Evolutionary conservation across 2,329 filamentous ascomycete genomes (phyloP).

Genomic region (Diplodia intermedia): DNA sequence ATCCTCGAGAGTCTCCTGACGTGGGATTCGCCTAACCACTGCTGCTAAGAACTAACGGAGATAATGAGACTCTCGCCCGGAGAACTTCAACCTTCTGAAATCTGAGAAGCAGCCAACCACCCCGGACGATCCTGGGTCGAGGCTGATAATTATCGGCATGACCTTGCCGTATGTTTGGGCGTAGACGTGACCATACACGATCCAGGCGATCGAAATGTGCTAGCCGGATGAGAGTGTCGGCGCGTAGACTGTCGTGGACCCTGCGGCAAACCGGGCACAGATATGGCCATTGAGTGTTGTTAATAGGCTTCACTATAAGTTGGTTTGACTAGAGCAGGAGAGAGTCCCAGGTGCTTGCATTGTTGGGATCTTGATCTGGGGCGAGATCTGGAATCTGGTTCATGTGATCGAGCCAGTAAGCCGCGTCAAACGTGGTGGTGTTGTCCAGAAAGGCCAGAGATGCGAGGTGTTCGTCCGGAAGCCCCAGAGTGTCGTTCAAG

Average conservation of each 20-base stretch:
- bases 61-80: conserved; percentile 16
- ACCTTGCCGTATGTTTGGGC: background rate
- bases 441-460: conserved; percentile 10
- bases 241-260: background rate
- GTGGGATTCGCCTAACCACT: background rate
- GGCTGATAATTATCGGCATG: background rate
- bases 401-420: conserved; percentile 10
- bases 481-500: background rate
- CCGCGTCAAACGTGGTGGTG: background rate
- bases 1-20: background rate
- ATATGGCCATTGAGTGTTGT: background rate
- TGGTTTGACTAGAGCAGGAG: background rate
- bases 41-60: background rate
- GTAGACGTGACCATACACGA: background rate
- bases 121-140: background rate
- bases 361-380: conserved; percentile 6
- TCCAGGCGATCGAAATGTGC: background rate
- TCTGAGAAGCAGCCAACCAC: background rate
- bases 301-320: background rate
- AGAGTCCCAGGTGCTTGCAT: conserved; percentile 4
- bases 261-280: background rate
- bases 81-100: background rate
- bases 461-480: background rate
- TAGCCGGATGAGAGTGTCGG: background rate
- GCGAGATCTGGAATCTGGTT: conserved; percentile 15